Evolutionary conservation across 1,139 yeast genomes (phyloP).

Genomic region (Starmera stellimalicola): DNA sequence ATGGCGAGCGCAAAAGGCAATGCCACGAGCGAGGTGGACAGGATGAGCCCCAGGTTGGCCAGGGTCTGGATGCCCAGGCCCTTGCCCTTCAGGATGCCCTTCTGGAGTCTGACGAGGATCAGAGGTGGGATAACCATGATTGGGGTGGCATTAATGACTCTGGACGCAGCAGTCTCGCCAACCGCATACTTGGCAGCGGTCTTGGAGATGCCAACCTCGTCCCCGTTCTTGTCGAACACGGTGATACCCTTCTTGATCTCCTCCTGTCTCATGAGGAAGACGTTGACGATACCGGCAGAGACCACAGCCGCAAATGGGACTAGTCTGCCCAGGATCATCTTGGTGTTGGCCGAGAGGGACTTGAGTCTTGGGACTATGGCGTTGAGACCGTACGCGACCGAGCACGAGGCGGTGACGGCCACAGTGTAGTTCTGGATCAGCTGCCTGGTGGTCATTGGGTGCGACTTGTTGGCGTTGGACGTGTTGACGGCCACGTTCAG

Average conservation of each 20-base stretch:
- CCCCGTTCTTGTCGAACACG: conserved; percentile 64
- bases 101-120: conserved; percentile 67
- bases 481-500: conserved; percentile 94
- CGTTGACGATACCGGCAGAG: conserved; percentile 90
- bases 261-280: conserved; percentile 89
- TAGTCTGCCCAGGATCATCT: conserved; percentile 64
- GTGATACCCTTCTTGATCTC: conserved; percentile 79
- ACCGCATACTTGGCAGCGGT: conserved; percentile 88
- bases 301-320: conserved; percentile 99
- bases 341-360: conserved; percentile 56
- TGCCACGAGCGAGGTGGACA: conserved; percentile 75
- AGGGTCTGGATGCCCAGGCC: conserved; percentile 54
- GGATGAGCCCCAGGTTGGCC: conserved; percentile 76
- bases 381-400: conserved; percentile 89
- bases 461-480: conserved; percentile 92
- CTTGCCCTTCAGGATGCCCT: conserved; percentile 55
- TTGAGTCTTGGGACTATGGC: conserved; percentile 77
- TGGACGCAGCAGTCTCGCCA: conserved; percentile 90
- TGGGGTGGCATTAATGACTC: conserved; percentile 95
- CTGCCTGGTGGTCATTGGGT: conserved; percentile 75
- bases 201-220: conserved; percentile 67
- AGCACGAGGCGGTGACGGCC: conserved; percentile 92
- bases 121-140: conserved; percentile 95
- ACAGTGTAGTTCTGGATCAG: conserved; percentile 67
- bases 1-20: conserved; percentile 92